phyloP scores from a whole-genome alignment of 495 filamentous ascomycete species.

The Tirmania nivea region DNA sequence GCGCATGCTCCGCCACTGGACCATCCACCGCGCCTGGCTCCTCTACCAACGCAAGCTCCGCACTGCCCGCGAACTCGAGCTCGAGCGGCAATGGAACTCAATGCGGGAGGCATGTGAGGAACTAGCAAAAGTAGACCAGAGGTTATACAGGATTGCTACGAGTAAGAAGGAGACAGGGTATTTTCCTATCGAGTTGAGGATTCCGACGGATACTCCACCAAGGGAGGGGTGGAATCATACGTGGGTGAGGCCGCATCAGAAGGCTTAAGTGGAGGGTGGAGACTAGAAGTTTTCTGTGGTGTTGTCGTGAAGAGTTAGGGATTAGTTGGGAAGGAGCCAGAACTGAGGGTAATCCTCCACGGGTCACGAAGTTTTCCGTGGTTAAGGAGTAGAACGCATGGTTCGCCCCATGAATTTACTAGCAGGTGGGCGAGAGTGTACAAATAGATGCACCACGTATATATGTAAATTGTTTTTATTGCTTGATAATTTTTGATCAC shows the following conservation, averaged over 20 bases:
- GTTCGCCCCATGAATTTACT: too few relatives aligned
- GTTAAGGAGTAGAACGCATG: too few relatives aligned
- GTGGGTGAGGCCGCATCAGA: conserved; percentile 18
- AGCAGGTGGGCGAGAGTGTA: too few relatives aligned
- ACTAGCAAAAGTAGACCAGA: conserved; percentile 34
- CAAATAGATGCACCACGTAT: too few relatives aligned
- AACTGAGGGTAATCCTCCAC: not conserved
- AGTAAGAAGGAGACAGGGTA: conserved; percentile 35
- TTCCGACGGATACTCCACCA: conserved; percentile 25
- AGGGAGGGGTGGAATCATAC: conserved; percentile 44
- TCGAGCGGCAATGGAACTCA: conserved; percentile 46
- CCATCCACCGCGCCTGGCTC: conserved; percentile 89
- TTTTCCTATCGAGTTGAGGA: conserved; percentile 19
- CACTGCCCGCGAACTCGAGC: conserved; percentile 30
- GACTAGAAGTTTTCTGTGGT: too few relatives aligned
- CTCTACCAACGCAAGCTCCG: conserved; percentile 35
- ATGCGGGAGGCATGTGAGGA: conserved; percentile 51
- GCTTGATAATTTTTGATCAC: too few relatives aligned
- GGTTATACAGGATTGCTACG: conserved; percentile 44
- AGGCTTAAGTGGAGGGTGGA: conserved; percentile 2
- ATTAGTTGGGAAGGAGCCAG: not conserved
- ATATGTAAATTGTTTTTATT: too few relatives aligned
- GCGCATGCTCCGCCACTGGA: conserved; percentile 89
- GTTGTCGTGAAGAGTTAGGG: not conserved
- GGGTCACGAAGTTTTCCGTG: too few relatives aligned